A percentile compares a stretch with the other conserved stretches of the same genome.
phyloP scores from a whole-genome alignment of 1,284 basidiomycete genomes.

The Ustilago curta region DNA sequence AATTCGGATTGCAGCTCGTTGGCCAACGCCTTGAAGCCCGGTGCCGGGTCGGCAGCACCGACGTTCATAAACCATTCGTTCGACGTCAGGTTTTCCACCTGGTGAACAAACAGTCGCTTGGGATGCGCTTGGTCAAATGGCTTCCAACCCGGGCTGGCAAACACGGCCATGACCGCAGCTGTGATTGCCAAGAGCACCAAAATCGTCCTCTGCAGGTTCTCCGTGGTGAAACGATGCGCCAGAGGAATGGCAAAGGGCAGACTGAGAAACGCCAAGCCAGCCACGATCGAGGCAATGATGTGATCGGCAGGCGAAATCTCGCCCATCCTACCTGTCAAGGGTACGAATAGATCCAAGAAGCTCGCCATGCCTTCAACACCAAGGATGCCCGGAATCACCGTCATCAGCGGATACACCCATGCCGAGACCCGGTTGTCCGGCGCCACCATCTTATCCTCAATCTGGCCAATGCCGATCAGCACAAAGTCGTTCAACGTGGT shows the following conservation, averaged over 20 bases:
- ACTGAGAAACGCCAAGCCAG: slow-evolving; percentile 74
- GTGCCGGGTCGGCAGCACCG: slow-evolving; percentile 84
- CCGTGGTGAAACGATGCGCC: slow-evolving; percentile 77
- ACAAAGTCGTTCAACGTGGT: slow-evolving; percentile 62
- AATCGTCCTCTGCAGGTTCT: slow-evolving; percentile 71
- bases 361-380: slow-evolving; percentile 79
- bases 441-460: slow-evolving; percentile 52
- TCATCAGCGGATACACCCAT: slow-evolving; percentile 52
- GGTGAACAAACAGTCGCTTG: slow-evolving; percentile 85
- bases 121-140: slow-evolving; percentile 89
- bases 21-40: slow-evolving; percentile 78
- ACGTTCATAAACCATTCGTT: slow-evolving; percentile 84
- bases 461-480: slow-evolving; percentile 52
- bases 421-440: slow-evolving; percentile 60
- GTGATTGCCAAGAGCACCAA: slow-evolving; percentile 73
- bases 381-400: slow-evolving; percentile 75
- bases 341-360: slow-evolving; percentile 87
- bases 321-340: slow-evolving; percentile 77
- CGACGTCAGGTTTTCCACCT: slow-evolving; percentile 81
- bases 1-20: slow-evolving; percentile 77
- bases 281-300: slow-evolving; percentile 79
- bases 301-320: slow-evolving; percentile 77
- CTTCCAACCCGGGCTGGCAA: slow-evolving; percentile 73
- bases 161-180: slow-evolving; percentile 73
- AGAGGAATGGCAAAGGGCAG: slow-evolving; percentile 76